Base-by-base conservation (phyloP, 495 filamentous ascomycete species). In the Pseudomonodictys pantanalensis region DNA sequence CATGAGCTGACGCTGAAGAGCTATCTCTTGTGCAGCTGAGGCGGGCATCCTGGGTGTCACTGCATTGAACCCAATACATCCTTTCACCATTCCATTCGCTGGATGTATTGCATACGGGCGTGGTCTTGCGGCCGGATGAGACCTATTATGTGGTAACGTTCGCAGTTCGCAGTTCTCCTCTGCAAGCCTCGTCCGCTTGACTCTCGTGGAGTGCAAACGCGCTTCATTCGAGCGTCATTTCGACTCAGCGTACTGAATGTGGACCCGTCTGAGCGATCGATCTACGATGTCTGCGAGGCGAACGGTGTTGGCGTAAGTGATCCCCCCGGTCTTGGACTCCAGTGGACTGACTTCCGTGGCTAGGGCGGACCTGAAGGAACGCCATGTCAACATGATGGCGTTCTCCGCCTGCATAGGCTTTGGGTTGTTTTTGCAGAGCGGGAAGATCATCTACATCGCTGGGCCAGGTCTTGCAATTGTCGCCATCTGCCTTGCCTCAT, bases 401-500 rank as follows among this genome's bases (percentile, higher is more conserved):
- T 75, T 75, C 55, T 69, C 68, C 11, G 58, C 64, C n/a, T 67
- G 52, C 35, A 67, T 71, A 12, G 66, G 71, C 50, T 74, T 73
- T 23, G 75, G 75, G 1, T 61, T 77, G 9, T 77, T 76, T 49
- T 48, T 77, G 1, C 65, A 71, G 18, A 60, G 68, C 17, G 75
- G 75, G 12, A 72, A 69, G 45, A 64, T 71, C 30, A 71, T 76
- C 22, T 74, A 69, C 60, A 64, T 74, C 11, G 68, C 65, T 23
- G 75, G 75, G 0, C 75, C 75, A 10, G 71, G 72, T 26, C 54
- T 72, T 12, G 73, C 72, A 2, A 60, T 72, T 5, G 57, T 77
- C 18, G 73, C 71, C 6, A 76, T 79, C 47, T 38, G 76, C 2
- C 71, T 81, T 39, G 75, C 75, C 44, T 73, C 76, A 0, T 77